Evolutionary conservation across 1,284 basidiomycete species (phyloP).

Genomic region (Cryptococcus maquisensis): DNA sequence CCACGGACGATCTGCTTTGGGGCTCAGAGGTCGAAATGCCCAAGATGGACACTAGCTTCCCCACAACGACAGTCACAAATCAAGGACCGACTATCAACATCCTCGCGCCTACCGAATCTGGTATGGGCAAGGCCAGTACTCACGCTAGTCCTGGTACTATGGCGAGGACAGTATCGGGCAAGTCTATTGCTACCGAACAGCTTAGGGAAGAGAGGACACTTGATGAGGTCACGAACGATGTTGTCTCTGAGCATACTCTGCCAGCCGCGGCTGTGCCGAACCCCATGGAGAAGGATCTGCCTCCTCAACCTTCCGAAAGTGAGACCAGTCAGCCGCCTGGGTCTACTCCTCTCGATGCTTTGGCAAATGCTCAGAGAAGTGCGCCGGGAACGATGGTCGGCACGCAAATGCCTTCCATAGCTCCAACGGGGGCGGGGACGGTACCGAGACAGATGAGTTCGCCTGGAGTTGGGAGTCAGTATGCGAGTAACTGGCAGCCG

Average conservation of each 20-base stretch:
- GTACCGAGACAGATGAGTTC: not conserved
- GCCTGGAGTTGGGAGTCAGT: not conserved
- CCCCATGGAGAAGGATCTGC: constrained; percentile 25
- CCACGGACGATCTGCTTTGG: constrained; percentile 21
- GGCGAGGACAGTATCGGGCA: constrained; percentile 3
- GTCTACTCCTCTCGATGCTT: not conserved
- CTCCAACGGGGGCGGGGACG: not conserved
- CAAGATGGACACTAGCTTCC: not conserved
- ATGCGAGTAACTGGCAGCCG: not conserved
- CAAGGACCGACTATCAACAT: constrained; percentile 35
- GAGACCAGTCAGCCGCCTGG: constrained; percentile 9
- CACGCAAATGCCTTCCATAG: not conserved
- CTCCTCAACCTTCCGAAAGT: constrained; percentile 25
- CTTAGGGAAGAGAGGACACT: not conserved
- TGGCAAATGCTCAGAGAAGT: not conserved
- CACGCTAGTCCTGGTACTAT: not conserved
- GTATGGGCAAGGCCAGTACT: constrained; percentile 5
- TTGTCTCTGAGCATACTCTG: constrained; percentile 13
- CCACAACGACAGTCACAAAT: not conserved
- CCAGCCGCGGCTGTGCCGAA: constrained; percentile 18
- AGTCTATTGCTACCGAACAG: not conserved
- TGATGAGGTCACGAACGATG: constrained; percentile 3
- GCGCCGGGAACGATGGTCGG: not conserved
- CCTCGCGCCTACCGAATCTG: constrained; percentile 40
- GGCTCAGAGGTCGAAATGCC: constrained; percentile 43